These are phyloP conservation scores for Chaetomium fimeti DNA, from an alignment of 495 filamentous ascomycete genomes.

Conservation along the genomic window DNA sequence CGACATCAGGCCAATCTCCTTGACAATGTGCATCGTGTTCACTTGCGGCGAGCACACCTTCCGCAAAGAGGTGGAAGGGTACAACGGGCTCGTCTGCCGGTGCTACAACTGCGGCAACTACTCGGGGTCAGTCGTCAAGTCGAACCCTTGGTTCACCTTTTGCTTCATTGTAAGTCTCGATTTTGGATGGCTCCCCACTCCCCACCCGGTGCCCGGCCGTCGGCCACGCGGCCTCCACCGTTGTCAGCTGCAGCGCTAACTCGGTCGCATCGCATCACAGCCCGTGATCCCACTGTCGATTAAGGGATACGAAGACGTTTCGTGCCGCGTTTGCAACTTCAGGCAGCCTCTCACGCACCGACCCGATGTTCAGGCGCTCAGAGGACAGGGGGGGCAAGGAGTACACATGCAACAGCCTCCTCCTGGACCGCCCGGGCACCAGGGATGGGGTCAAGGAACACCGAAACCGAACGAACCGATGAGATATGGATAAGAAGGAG, in stretches of 20 bases:
- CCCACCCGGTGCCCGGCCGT: neutral
- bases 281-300: constrained; percentile 56
- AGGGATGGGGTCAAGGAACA: constrained; percentile 31
- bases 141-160: constrained; percentile 58
- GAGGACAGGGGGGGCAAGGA: constrained; percentile 39
- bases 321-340: constrained; percentile 56
- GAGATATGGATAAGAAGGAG: constrained; percentile 34
- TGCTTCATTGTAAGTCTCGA: constrained; percentile 51
- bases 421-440: constrained; percentile 28
- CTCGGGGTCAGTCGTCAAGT: constrained; percentile 50
- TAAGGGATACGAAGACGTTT: constrained; percentile 55
- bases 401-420: constrained; percentile 47
- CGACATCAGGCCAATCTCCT: no score
- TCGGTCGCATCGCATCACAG: constrained; percentile 26
- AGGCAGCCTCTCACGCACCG: constrained; percentile 54
- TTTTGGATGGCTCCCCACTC: neutral
- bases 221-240: no score
- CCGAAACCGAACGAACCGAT: constrained; percentile 38
- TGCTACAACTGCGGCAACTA: constrained; percentile 60
- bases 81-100: constrained; percentile 53
- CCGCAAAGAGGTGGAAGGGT: constrained; percentile 54
- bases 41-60: constrained; percentile 59
- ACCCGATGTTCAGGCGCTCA: constrained; percentile 50
- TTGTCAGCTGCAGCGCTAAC: neutral
- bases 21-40: constrained; percentile 55